Evolutionary conservation across 2,329 filamentous ascomycete genomes (phyloP), one percentile per base, ranked within the genome.

Genomic region (Rutstroemia sp.): DNA sequence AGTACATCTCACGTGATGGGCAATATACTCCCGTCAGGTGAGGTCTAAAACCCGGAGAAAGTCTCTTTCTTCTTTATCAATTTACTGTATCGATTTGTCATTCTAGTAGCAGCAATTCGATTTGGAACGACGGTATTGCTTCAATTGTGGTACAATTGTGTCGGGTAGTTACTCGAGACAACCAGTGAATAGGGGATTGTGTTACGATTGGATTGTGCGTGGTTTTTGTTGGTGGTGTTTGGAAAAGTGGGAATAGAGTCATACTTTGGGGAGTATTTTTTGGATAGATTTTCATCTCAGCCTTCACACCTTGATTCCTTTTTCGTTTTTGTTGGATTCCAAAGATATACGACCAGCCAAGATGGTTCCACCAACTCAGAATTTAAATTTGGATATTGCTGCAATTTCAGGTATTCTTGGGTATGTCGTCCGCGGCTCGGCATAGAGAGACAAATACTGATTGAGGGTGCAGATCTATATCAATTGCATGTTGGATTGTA

Each of bases 401-500:
- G 91, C 92, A 59, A 84, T 96, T 66, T 95, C 89, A 65, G 92
- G 92, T 54, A 96, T 96, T 65, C 91, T 87, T 73, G 92, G 87
- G 86, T 88, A 47, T 50, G 6, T n/a, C 21, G 14, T 19, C 4
- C 49, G 42, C 23, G 6, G 17, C n/a, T 38, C 19, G 16, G 3
- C 21, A 14, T 12, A 14, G n/a, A 8, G 2, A 10, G 7, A 21
- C 5, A 42, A 19, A 17, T 48, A 30, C 58, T 65, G 23, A 66
- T 16, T 9, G 34, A 25, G 4, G 12, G 56, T 27, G 34, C 65
- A 89, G 92, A 38, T 96, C 92, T 8, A 92, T 99, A 64, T 96
- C 90, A 47, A 96, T 99, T 69, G 92, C 92, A 51, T 96, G 92
- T 70, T 69, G 94, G 94, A 88, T 97, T 57, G 89, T 97, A 38